Evolutionary conservation across 2,329 filamentous ascomycete genomes (phyloP), one percentile per base, ranked within the genome.

Genomic region (Epichloe coenophiala): DNA sequence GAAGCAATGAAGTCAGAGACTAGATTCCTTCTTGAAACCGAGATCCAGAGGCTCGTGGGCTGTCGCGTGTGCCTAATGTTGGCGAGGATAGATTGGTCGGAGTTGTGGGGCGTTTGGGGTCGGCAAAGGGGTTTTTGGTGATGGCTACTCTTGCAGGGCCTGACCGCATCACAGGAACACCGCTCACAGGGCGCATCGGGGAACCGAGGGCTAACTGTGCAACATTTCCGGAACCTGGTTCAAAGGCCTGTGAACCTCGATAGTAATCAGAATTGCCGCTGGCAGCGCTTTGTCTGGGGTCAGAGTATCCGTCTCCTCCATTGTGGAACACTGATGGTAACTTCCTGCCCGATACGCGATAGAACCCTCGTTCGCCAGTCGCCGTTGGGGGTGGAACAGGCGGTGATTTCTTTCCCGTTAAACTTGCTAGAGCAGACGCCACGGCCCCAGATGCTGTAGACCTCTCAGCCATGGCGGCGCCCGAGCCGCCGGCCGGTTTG

Each of bases 141-240:
- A 84, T 68, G 1, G 82, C 77, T 3, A 78, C 81, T 49, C 80
- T 75, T 17, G 76, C 80, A 15, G 83, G 83, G n/a, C 82, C 78
- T n/a, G 78, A 74, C 54, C 80, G 73, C 60, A 81, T 74, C 35
- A 81, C 68, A n/a, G 76, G 73, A 4, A 81, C 67, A 9, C 79
- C 78, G 59, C 78, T 81, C 49, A 77, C 72, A 33, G 77, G 77
- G 44, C 77, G 71, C 76, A 81, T 81, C 5, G 77, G 76, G 8
- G 71, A 68, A 17, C 77, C 78, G 9, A 81, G 67, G 7, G 78
- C 72, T 36, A 80, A 64, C 50, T 71, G 70, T 42, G 60, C 66
- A 9, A 65, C 58, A 41, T 65, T 54, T 53, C 61, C 54, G 48
- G 60, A 54, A 42, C 60, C 55, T 31, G 69, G 63, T 9, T 68